Evolutionary conservation across 148 eudicot species (phyloP).

Genomic region (Rhododendron griersonianum): DNA sequence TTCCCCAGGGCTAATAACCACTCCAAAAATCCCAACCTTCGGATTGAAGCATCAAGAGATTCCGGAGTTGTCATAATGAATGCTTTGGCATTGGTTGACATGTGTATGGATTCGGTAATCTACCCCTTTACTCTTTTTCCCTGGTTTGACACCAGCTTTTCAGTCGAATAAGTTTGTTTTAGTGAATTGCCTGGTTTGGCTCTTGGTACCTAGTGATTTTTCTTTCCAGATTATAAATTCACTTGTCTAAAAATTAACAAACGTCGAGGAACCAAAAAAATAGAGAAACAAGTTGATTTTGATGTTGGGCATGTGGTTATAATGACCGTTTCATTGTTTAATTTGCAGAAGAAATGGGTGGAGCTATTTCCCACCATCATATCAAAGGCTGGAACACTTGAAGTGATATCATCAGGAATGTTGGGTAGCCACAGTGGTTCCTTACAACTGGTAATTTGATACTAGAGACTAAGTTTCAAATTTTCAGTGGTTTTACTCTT

Average conservation of each 20-base stretch:
- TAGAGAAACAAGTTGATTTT: neutral
- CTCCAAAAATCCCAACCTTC: constrained; percentile 28
- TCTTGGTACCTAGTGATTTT: neutral
- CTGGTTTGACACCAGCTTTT: neutral
- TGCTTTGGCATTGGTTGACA: constrained; percentile 52
- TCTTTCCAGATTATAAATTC: neutral
- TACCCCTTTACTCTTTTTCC: neutral
- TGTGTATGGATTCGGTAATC: constrained; percentile 48
- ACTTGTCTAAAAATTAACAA: neutral
- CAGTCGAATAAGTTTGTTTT: neutral
- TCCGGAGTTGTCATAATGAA: constrained; percentile 54
- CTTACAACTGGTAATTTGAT: constrained; percentile 51
- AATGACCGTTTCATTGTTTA: neutral
- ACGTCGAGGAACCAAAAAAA: neutral
- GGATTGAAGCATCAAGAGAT: constrained; percentile 56
- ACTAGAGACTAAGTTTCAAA: neutral
- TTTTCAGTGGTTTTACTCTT: neutral
- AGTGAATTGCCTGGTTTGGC: neutral
- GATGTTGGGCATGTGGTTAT: neutral
- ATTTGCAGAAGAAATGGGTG: constrained; percentile 53
- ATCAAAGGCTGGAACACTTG: constrained; percentile 41
- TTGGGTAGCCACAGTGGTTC: constrained; percentile 47
- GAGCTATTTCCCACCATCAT: constrained; percentile 57
- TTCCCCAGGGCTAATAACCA: constrained; percentile 21
- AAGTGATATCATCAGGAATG: constrained; percentile 49